A percentile compares a stretch with the other conserved stretches of the same genome.
phyloP scores from a whole-genome alignment of 2,329 filamentous ascomycete genomes.

The Ophiostoma piceae region DNA sequence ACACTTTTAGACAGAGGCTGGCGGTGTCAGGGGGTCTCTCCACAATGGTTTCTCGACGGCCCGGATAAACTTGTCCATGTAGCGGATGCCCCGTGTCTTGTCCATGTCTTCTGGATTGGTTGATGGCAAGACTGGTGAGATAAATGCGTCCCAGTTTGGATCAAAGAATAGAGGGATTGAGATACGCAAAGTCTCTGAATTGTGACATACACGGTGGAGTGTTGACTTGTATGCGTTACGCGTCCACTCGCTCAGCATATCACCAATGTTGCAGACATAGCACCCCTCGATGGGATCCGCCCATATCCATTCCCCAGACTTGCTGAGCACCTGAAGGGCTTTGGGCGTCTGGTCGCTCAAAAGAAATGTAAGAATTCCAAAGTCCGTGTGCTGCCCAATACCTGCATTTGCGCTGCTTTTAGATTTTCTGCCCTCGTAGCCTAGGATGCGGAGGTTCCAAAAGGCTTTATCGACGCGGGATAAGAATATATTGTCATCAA shows the following conservation, averaged over 20 bases:
- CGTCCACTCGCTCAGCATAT: conserved; percentile 9
- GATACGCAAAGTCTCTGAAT: not conserved
- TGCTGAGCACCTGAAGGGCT: not conserved
- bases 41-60: not conserved
- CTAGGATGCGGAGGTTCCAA: not conserved
- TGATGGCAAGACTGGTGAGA: not conserved
- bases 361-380: conserved; percentile 5
- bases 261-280: conserved; percentile 8
- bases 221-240: conserved; percentile 9
- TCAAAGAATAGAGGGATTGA: conserved; percentile 1
- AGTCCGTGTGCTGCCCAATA: conserved; percentile 12
- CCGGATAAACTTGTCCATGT: not conserved
- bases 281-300: conserved; percentile 6
- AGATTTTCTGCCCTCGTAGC: conserved; percentile 10
- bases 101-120: not conserved
- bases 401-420: not conserved
- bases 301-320: conserved; percentile 11
- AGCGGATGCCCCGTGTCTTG: not conserved
- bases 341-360: not conserved
- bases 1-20: not conserved
- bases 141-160: conserved; percentile 11
- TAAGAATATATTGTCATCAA: conserved; percentile 3
- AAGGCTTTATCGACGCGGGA: conserved; percentile 4
- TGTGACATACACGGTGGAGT: conserved; percentile 4
- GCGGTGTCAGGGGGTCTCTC: not conserved